Conservation (phyloP, 306 rosid species). For the Dalbergia cultrata region DNA sequence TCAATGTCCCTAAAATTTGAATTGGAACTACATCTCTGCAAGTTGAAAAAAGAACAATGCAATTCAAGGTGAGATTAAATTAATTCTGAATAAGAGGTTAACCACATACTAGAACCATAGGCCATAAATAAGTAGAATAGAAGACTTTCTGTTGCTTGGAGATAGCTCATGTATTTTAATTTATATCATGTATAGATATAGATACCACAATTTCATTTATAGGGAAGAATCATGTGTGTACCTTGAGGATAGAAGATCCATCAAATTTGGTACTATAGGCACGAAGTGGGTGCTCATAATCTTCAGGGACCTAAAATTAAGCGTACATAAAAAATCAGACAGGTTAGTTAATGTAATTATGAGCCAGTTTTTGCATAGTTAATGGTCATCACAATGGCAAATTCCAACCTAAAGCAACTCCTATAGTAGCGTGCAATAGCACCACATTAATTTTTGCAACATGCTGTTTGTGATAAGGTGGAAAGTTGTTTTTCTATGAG, state of each 20-base stretch:
- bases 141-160: background rate
- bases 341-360: background rate
- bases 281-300: slow-evolving; percentile 55
- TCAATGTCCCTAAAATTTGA: slow-evolving; percentile 64
- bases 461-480: slow-evolving; percentile 21
- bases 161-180: background rate
- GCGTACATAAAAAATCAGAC: background rate
- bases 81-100: too few species aligned
- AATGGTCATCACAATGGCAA: background rate
- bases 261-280: slow-evolving; percentile 65
- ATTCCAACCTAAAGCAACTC: too few species aligned
- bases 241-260: slow-evolving; percentile 80
- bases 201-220: background rate
- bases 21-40: slow-evolving; percentile 88
- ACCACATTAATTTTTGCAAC: slow-evolving; percentile 1
- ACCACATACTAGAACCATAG: background rate
- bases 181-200: background rate
- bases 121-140: background rate
- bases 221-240: slow-evolving; percentile 43
- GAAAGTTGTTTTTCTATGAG: slow-evolving; percentile 20
- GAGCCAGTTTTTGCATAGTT: slow-evolving; percentile 19
- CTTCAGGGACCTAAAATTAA: slow-evolving; percentile 65
- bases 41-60: slow-evolving; percentile 33
- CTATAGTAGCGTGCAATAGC: background rate
- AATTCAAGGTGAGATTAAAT: slow-evolving; percentile 10